Percentiles rank a stretch among this genome's conserved stretches.
Conservation (phyloP, 805 yeast genomes). For the Candida sithepensis region DNA sequence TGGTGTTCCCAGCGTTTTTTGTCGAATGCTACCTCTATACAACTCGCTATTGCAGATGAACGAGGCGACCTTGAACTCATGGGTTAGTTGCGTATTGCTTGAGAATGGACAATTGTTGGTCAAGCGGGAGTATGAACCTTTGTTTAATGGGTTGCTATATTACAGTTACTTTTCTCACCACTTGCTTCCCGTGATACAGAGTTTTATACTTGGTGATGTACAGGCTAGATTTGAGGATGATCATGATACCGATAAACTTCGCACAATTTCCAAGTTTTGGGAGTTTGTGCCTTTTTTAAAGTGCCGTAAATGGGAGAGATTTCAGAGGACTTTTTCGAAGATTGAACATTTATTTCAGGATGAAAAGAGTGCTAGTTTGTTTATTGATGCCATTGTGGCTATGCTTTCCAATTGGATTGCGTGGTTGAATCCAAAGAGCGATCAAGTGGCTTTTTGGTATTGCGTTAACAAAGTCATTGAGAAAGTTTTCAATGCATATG, state of each 20-base stretch:
- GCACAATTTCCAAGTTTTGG: slow-evolving; percentile 12
- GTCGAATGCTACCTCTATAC: slow-evolving; percentile 11
- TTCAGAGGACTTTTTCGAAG: slow-evolving; percentile 5
- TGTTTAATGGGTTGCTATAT: slow-evolving; percentile 14
- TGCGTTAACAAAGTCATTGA: slow-evolving; percentile 16
- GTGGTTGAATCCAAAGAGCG: background rate
- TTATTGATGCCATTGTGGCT: slow-evolving; percentile 4
- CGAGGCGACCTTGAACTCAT: slow-evolving; percentile 9
- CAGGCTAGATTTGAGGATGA: slow-evolving; percentile 1
- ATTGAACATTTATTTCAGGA: slow-evolving; percentile 5
- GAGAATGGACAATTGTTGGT: slow-evolving; percentile 3
- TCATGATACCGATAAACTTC: background rate
- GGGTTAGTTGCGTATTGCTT: slow-evolving; percentile 11
- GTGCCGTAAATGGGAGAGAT: slow-evolving; percentile 13
- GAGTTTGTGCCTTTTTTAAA: slow-evolving; percentile 14
- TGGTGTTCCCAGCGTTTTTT: background rate
- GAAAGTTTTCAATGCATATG: slow-evolving; percentile 6
- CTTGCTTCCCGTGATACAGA: slow-evolving; percentile 7
- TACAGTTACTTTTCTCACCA: slow-evolving; percentile 7
- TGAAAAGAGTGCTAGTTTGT: background rate
- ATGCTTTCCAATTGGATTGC: slow-evolving; percentile 16
- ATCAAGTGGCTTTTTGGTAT: slow-evolving; percentile 9
- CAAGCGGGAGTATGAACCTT: slow-evolving; percentile 5
- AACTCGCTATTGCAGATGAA: slow-evolving; percentile 11
- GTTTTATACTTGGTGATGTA: slow-evolving; percentile 3